Evolutionary conservation across 176 grass and related monocot species (phyloP), one percentile per base, ranked within the genome.

Genomic region (Oryza australiensis): DNA sequence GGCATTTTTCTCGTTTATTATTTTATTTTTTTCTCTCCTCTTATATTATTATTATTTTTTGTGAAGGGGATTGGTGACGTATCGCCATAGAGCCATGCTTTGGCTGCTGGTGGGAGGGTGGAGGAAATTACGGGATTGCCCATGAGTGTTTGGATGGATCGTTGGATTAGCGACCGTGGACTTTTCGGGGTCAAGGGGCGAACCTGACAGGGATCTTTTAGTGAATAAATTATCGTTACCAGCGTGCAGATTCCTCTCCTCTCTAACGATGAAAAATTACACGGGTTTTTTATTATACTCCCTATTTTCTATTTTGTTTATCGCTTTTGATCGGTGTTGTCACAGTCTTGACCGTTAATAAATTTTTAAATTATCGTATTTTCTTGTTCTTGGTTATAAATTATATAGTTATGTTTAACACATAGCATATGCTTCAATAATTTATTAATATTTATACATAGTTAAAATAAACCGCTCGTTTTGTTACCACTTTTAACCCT

Each of bases 21-120:
- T 49, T 49, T 9, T 55, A 55, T 55, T 55, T 1, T 20, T 20
- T 8, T 22, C 3, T 72, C 23, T 24, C 62, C 13, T 27, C 33
- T 63, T 20, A 3, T 18, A 12, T 43, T 70, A 55, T 22, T 55
- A 55, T 16, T 78, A 59, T 82, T 89, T 89, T 82, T 78, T 86
- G 83, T 86, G 88, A 86, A 46, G 79, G 65, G 73, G 71, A 74
- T 81, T 10, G 53, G 77, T 75, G 87, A 65, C 87, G 71, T 74
- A 77, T 83, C 75, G 74, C 43, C 74, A 60, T 77, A 24, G 48
- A 15, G 16, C 16, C 1, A 73, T 12, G 64, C 37, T 20, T 57
- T 57, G 63, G 82, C 72, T 68, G 73, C 18, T 75, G 64, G 62
- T 38, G 26, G 10, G 11, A 14, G 81, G 59, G 63, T 2, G 12